Evolutionary conservation across 2,329 filamentous ascomycete species (phyloP), one percentile per base, ranked within the genome.

Genomic region (Helotiales sp.): DNA sequence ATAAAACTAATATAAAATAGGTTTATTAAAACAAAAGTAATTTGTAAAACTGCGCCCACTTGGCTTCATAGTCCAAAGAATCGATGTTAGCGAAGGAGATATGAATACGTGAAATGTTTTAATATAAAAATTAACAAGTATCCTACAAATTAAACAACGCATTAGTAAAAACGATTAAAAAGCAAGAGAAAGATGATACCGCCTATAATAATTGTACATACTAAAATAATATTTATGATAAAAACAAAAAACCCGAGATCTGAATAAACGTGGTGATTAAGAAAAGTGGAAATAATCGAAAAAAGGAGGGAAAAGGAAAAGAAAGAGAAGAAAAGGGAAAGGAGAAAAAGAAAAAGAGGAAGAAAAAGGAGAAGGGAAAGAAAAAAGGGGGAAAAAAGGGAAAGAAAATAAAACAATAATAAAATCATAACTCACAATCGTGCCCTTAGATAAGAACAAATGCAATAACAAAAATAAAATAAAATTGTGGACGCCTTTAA

Each of bases 381-480:
- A 11, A 20, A 57, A 28, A 34, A 30, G 11, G 20, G 6, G 30
- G n/a, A n/a, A n/a, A 34, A 34, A 10, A 40, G 30, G n/a, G 20
- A 15, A 57, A 28, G 34, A 13, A 2, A 40, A 24, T 11, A 8
- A 24, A 57, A 15, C 28, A 40, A 28, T 34, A 57, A 15, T 6
- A 37, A 10, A 57, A 57, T 22, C 28, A 57, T 57, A 15, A 57
- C 54, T 57, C 28, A 57, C 54, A 57, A 57, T 40, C 20, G n/a
- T 57, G 54, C 54, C 20, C 54, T 40, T 37, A 57, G 17, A 57
- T 37, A 57, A 15, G 54, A 34, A 34, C 17, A 34, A 34, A 57
- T 34, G 28, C 20, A 28, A 57, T 57, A 15, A 40, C 17, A 57
- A 26, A 28, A 57, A 40, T 40, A 57, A 15, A 57, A 34, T 6